phyloP scores from a whole-genome alignment of 768 basidiomycete species.

The Mycena rosella region DNA sequence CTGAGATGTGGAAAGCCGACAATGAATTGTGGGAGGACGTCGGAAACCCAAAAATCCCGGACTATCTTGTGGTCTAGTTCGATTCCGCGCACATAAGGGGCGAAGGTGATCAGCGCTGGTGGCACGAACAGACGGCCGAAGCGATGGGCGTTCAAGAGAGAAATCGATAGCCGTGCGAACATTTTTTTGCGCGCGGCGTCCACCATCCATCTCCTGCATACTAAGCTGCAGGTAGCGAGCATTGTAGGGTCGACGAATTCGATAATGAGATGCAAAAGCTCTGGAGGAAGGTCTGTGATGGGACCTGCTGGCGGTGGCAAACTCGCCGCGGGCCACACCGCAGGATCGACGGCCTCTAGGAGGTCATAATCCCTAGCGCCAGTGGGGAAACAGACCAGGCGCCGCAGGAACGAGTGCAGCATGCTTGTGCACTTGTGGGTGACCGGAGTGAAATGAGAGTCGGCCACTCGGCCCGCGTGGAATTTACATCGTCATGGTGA shows the following conservation, averaged over 20 bases:
- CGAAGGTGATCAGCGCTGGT: conserved; percentile 11
- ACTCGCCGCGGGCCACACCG: conserved; percentile 10
- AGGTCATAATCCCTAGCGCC: conserved; percentile 6
- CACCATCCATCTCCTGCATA: conserved; percentile 15
- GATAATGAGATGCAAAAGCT: conserved; percentile 26
- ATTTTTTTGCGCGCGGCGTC: conserved; percentile 17
- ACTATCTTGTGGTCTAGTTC: conserved; percentile 23
- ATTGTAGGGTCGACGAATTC: conserved; percentile 14
- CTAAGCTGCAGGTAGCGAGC: conserved; percentile 28
- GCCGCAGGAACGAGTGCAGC: conserved; percentile 24
- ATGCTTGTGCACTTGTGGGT: conserved; percentile 7
- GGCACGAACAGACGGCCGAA: conserved; percentile 21
- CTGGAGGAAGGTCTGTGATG: conserved; percentile 16
- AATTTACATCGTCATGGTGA: background rate
- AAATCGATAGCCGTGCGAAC: conserved; percentile 23
- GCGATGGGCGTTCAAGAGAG: conserved; percentile 25
- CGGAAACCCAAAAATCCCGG: conserved; percentile 23
- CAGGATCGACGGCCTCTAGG: background rate
- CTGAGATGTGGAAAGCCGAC: conserved; percentile 15
- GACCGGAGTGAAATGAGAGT: background rate
- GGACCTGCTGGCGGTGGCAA: background rate
- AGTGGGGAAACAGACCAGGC: conserved; percentile 9
- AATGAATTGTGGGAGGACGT: conserved; percentile 25
- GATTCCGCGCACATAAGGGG: conserved; percentile 21
- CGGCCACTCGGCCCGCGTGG: background rate